Evolutionary conservation across 2,329 filamentous ascomycete species (phyloP), one percentile per base, ranked within the genome.

Genomic region (Salinomyces thailandicus): DNA sequence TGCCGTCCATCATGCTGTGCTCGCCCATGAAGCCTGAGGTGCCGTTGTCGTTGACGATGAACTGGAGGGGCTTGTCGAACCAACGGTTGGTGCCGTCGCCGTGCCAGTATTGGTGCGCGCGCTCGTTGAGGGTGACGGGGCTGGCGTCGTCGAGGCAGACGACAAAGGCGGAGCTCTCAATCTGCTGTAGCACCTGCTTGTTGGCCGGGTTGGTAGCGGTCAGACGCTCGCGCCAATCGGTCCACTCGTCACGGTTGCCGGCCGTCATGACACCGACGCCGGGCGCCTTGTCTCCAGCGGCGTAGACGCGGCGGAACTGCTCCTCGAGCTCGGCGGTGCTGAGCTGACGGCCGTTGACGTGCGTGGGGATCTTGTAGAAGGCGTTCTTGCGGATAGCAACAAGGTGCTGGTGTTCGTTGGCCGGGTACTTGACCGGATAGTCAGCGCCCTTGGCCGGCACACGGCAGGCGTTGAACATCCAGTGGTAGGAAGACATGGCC

Each of bases 1-100:
- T 98, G 47, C 93, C 91, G 59, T 98, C 91, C 93, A 98, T 98
- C 91, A 98, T 96, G 53, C 84, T 93, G 72, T 98, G 91, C 67
- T 98, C 91, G 55, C 91, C 91, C 73, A 86, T 89, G 72, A 98
- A 98, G 43, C 91, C 91, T 2, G 91, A 83, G 5, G 91, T 93
- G 51, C 91, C 91, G 61, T 98, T 98, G 60, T 98, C 87, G 63
- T 94, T 95, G 67, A 98, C 62, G 59, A 98, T 93, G 67, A 98
- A 96, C 64, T 98, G 89, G 36, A 94, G 69, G 5, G 91, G 91
- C 72, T 98, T 98, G 72, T 98, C 91, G 57, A 79, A 96, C 87
- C 87, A 98, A 49, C 91, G 78, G 71, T 98, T 98, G 50, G 76
- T 71, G 39, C 91, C 91, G 55, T 98, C 89, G 36, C 91, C 91